Evolutionary conservation across 768 basidiomycete species (phyloP).

Genomic region (Naematelia encephala): DNA sequence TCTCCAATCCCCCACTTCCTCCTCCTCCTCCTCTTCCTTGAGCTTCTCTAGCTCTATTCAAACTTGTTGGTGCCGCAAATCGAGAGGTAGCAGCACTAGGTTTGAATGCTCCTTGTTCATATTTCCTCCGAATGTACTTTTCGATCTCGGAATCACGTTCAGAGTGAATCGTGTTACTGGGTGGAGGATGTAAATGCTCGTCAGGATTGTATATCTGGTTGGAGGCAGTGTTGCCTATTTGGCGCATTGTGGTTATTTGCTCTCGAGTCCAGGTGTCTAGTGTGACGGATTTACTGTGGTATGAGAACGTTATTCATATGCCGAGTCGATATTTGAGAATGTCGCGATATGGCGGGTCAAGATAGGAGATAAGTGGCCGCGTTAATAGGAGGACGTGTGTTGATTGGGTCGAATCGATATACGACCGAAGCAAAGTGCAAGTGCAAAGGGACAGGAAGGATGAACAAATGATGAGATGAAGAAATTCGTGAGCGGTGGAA

Average conservation of each 20-base stretch:
- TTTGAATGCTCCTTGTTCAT: constrained; percentile 45
- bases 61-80: constrained; percentile 23
- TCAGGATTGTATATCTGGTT: constrained; percentile 80
- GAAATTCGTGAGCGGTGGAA: background rate
- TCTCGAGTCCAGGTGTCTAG: constrained; percentile 59
- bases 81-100: background rate
- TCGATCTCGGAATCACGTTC: constrained; percentile 82
- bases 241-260: constrained; percentile 59
- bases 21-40: constrained; percentile 10
- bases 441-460: background rate
- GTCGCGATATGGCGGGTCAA: background rate
- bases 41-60: constrained; percentile 29
- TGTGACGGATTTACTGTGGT: constrained; percentile 83
- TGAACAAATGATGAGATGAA: background rate
- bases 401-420: too few species aligned
- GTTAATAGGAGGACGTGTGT: too few species aligned
- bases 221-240: constrained; percentile 74
- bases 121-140: constrained; percentile 77
- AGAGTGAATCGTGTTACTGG: constrained; percentile 68
- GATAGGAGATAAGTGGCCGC: background rate
- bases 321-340: background rate
- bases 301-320: background rate
- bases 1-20: too few species aligned
- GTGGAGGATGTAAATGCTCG: constrained; percentile 70
- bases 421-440: too few species aligned